phyloP scores from a whole-genome alignment of 2,329 filamentous ascomycete species.

The Diaporthe citriasiana region DNA sequence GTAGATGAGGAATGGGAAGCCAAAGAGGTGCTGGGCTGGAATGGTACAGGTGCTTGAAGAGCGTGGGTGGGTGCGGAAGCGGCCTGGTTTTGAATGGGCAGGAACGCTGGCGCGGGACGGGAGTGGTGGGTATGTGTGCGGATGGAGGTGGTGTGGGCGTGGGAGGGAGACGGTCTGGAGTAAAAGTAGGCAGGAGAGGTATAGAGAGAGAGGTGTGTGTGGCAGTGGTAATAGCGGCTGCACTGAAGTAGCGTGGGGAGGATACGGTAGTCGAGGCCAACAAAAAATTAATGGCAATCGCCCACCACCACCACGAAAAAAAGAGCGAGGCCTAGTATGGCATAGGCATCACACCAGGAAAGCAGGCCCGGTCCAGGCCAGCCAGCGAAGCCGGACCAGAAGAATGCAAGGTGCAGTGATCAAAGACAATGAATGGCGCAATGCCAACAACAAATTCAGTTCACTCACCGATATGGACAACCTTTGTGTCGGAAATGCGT shows the following conservation, averaged over 20 bases:
- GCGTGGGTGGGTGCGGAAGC: constrained; percentile 42
- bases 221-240: constrained; percentile 1
- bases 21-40: constrained; percentile 28
- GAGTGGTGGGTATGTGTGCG: constrained; percentile 8
- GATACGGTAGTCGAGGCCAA: background rate
- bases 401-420: background rate
- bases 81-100: constrained; percentile 40
- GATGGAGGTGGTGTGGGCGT: background rate
- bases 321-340: constrained; percentile 6
- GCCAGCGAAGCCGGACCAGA: background rate
- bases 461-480: constrained; percentile 24
- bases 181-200: background rate
- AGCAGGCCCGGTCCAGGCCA: background rate
- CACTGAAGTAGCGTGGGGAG: constrained; percentile 17
- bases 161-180: constrained; percentile 2
- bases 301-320: constrained; percentile 2
- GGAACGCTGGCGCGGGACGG: constrained; percentile 35
- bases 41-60: constrained; percentile 18
- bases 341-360: constrained; percentile 18
- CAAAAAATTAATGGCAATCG: constrained; percentile 14
- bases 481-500: background rate
- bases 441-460: background rate
- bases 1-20: constrained; percentile 37
- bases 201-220: background rate
- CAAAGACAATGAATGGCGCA: constrained; percentile 17